Base-by-base conservation (phyloP, 306 rosid species). In the Corylus americana region DNA sequence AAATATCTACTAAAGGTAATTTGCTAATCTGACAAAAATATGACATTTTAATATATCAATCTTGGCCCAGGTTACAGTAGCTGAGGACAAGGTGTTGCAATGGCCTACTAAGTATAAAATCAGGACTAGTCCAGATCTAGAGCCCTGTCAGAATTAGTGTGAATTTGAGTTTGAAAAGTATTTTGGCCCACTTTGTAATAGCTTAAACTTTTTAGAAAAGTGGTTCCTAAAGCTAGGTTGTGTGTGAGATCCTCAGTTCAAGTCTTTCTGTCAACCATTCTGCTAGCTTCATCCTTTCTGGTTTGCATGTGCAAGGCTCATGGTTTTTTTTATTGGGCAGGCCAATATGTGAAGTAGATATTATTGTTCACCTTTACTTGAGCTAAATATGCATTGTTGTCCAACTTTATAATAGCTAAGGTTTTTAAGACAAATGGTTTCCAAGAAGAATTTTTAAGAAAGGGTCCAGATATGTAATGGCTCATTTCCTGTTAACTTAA, bases 1-100 rank as follows among this genome's bases (percentile, higher is more conserved):
- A 27, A 22, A 66, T 54, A 22, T 64, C 20, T 49, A 73, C 49
- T 16, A 1, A 63, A 71, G 29, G 18, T 58, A 48, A 17, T 8
- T 47, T 63, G 3, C 5, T 4, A 35, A 20, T 5, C 42, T 67
- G 73, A 78, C 42, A 81, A 81, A 57, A 47, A 8, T 62, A 25
- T 63, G 47, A 25, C 51, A 67, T 31, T 44, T 35, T 68, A 35
- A 77, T 10, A 49, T 51, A 37, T 39, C 48, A 5, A 11, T 73
- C 39, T 42, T 10, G 37, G 50, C 11, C 70, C 49, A 50, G 37
- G 48, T 45, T 39, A 55, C 55, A 73, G 53, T 25, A 57, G 67
- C 74, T 73, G 53, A 31, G 11, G 62, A 73, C 55, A 79, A 62
- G 55, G n/a, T 8, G 14, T 18, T 45, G 35, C 45, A 47, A 16